Base-by-base conservation (phyloP, 768 basidiomycete species). In the Xerocomellus dryophilus region DNA sequence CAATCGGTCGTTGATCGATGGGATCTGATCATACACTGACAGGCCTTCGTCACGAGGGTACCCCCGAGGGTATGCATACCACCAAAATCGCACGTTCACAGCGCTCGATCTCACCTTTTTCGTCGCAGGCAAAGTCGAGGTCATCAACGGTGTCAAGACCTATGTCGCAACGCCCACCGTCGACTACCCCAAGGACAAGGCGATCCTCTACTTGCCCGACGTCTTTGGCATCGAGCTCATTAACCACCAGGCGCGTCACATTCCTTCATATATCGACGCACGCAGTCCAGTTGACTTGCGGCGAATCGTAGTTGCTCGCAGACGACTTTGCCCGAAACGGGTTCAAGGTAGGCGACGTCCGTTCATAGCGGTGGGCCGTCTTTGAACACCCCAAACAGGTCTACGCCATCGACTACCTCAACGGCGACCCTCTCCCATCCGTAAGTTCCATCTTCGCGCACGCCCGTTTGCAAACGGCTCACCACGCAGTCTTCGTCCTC, bases 111-210 rank as follows among this genome's bases (percentile, higher is more conserved):
- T 58, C 44, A 52, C 36, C 21, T 3, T 5, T 27, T 18, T 27
- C n/a, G 2, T 46, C 32, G 17, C 52, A 84, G 83, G 83, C 23
- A 51, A 44, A 15, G 3, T 60, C 61, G 76, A 80, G 57, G 56
- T 62, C 23, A 74, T 84, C 52, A 73, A 66, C 23, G 82, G 81
- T 3, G 73, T 83, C 43, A 63, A 70, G 8, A 73, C 69, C 57
- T 86, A 86, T 55, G 73, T 83, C 47, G 78, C 79, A 1, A 81
- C 78, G 1, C 85, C 85, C 12, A 65, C 73, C 1, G 59, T 61
- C 3, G 76, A 78, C 36, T 83, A 80, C 54, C 68, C 77, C 49
- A 79, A 81, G 67, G 74, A 79, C 58, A 85, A 83, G 64, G 81
- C 76, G 25, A 49, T 86, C 44, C 74, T 86, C 25, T 80, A 73